Conservation (phyloP, 2,329 filamentous ascomycete species). For the Venturia nashicola region DNA sequence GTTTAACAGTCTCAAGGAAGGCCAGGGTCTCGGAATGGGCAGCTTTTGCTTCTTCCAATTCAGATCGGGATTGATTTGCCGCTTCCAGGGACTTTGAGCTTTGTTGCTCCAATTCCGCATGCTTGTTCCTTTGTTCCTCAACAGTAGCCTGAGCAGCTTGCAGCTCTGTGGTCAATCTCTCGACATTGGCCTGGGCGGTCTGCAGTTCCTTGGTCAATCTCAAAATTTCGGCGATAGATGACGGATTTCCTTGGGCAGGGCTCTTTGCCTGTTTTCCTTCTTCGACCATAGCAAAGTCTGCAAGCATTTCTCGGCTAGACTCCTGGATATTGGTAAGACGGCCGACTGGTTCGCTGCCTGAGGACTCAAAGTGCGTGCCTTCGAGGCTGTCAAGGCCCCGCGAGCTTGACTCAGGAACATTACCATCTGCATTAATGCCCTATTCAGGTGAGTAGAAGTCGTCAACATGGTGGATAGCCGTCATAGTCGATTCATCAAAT, state of each 20-base stretch:
- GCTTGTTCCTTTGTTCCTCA: not conserved
- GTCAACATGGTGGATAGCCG: not conserved
- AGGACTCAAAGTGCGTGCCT: not conserved
- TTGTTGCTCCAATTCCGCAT: not conserved
- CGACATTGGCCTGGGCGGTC: not conserved
- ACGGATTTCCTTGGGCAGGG: not conserved
- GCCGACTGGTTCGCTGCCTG: not conserved
- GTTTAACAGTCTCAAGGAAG: not conserved
- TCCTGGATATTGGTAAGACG: not conserved
- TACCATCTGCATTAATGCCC: not conserved
- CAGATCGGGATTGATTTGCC: not conserved
- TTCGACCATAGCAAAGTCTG: not conserved
- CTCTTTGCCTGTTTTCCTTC: not conserved
- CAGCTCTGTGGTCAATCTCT: not conserved
- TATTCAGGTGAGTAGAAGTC: not conserved
- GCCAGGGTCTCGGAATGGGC: not conserved
- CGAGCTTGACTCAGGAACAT: not conserved
- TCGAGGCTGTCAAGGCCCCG: not conserved
- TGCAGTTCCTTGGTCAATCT: not conserved
- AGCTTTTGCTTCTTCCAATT: not conserved
- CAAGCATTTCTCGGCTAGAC: constrained; percentile 8
- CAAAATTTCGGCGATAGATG: not conserved
- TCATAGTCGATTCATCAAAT: not conserved
- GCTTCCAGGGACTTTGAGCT: not conserved
- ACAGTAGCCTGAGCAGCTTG: not conserved